Conservation (phyloP, 2,329 filamentous ascomycete species). For the Trichophyton simii region DNA sequence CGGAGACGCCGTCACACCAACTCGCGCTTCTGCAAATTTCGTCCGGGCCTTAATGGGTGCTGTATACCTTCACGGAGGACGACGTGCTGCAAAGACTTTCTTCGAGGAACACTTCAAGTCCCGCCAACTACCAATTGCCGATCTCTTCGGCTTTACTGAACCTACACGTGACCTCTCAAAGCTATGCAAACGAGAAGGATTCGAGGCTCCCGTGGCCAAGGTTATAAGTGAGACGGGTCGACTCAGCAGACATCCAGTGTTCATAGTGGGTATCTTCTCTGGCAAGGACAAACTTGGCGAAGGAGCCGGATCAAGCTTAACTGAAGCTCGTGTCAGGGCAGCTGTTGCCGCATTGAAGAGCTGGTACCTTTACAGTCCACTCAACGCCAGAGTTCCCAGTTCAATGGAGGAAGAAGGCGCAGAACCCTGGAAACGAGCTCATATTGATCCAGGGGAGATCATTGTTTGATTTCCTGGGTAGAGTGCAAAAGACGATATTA, state of each 20-base stretch:
- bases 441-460: slow-evolving; percentile 61
- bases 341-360: slow-evolving; percentile 75
- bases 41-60: slow-evolving; percentile 74
- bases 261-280: slow-evolving; percentile 85
- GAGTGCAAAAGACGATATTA: slow-evolving; percentile 11
- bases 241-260: slow-evolving; percentile 72
- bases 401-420: slow-evolving; percentile 53
- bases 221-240: slow-evolving; percentile 86
- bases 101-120: slow-evolving; percentile 72
- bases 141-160: slow-evolving; percentile 70
- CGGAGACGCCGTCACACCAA: slow-evolving; percentile 33
- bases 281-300: slow-evolving; percentile 86
- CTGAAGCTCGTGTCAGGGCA: slow-evolving; percentile 65
- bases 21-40: slow-evolving; percentile 58
- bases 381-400: slow-evolving; percentile 54
- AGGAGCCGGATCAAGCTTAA: slow-evolving; percentile 64
- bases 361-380: slow-evolving; percentile 91
- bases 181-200: slow-evolving; percentile 78
- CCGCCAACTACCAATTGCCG: slow-evolving; percentile 60
- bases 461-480: slow-evolving; percentile 33
- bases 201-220: slow-evolving; percentile 73
- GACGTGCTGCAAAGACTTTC: slow-evolving; percentile 67
- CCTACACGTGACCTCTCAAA: slow-evolving; percentile 73
- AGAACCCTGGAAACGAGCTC: slow-evolving; percentile 51
- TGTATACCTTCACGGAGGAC: slow-evolving; percentile 73